These are phyloP conservation scores for Musa balbisiana DNA, from an alignment of 202 grass and related monocot species.

Conservation along the genomic window DNA sequence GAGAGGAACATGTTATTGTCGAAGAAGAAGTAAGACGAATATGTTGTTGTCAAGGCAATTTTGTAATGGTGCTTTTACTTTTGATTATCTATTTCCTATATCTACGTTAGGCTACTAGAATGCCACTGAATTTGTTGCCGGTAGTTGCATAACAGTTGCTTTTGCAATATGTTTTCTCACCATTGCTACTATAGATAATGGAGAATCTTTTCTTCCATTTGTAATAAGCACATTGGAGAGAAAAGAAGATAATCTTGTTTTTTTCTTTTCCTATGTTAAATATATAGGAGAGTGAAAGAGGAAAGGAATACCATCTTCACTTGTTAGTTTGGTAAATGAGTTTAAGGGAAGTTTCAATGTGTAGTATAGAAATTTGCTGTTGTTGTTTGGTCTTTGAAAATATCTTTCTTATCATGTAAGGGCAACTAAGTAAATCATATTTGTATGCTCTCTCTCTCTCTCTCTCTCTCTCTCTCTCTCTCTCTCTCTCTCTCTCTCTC, in stretches of 20 bases:
- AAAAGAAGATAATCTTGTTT: background rate
- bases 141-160: background rate
- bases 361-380: too few species aligned
- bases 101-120: background rate
- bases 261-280: background rate
- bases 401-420: too few species aligned
- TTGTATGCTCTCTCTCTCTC: too few species aligned
- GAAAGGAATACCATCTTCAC: background rate
- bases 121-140: background rate
- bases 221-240: background rate
- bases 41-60: background rate
- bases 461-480: too few species aligned
- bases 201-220: background rate
- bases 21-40: too few species aligned
- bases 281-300: background rate
- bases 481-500: too few species aligned
- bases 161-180: background rate
- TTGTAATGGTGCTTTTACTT: background rate
- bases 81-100: background rate
- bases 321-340: background rate
- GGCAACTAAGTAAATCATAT: too few species aligned
- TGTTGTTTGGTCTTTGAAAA: too few species aligned
- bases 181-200: background rate
- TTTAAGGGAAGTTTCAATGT: background rate
- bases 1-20: too few species aligned